Evolutionary conservation across 805 yeast genomes (phyloP), one percentile per base, ranked within the genome.

Genomic region (Zygosaccharomyces bisporus): DNA sequence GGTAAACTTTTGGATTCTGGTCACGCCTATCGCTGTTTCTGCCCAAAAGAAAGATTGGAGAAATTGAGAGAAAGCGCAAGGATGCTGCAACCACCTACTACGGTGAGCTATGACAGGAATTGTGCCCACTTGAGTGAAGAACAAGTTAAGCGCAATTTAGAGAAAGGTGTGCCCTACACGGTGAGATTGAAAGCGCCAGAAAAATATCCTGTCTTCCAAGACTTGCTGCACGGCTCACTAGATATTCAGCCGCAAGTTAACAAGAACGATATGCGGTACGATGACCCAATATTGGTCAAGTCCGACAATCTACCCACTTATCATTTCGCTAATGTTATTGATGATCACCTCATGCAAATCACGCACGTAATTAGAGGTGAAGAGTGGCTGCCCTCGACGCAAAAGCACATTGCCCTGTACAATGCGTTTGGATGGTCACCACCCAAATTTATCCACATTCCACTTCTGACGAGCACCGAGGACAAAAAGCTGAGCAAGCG

Each of bases 301-400:
- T 85, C 95, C n/a, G 98, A 93, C 63, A 90, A 91, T 0, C 69
- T 87, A 48, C 99, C 99, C 19, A 93, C 99, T 0, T 93, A 93
- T 56, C 99, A 93, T 66, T 82, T 93, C 58, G 99, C 99, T 12
- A 91, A 87, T 57, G 96, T 93, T 5, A 78, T 93, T 3, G 99
- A 93, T 60, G 99, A 93, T 61, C 95, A 90, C 61, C 67, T 86
- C 37, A 93, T 93, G 99, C 64, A 79, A 36, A 85, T 93, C 34
- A 86, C 96, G 0, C 97, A 93, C 64, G 99, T 93, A 6, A 80
- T 93, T 4, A 73, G 99, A 53, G 99, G 99, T 25, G 99, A 93
- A 59, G 99, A 93, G 63, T 93, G 99, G 99, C 68, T 93, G 8
- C 85, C 95, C 1, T 87, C 98, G 0, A 93, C 99, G 0, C 96